Percentiles rank a stretch among this genome's conserved stretches.
Evolutionary conservation across 305 asterid genomes (phyloP).

Genomic region (Fraxinus sp.): DNA sequence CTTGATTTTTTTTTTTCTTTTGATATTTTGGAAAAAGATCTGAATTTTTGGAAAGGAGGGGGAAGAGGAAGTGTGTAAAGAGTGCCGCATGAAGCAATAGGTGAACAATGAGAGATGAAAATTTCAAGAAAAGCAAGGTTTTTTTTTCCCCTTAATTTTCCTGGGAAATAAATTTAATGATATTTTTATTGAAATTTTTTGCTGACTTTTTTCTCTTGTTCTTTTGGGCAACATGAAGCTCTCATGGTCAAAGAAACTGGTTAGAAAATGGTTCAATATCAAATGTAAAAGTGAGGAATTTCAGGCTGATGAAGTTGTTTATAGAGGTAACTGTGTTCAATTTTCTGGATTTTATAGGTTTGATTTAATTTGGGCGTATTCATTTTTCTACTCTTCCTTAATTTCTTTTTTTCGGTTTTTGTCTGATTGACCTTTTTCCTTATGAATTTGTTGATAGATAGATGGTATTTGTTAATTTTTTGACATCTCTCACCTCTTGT

Average conservation of each 20-base stretch:
- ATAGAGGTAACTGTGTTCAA: constrained; percentile 51
- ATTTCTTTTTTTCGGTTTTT: neutral
- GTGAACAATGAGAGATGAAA: constrained; percentile 80
- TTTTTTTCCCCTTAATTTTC: constrained; percentile 2
- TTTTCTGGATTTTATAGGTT: constrained; percentile 14
- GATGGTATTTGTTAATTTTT: neutral
- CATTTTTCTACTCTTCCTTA: neutral
- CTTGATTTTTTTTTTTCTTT: constrained; percentile 15
- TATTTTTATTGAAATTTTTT: neutral
- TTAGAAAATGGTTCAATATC: constrained; percentile 87
- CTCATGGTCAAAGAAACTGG: constrained; percentile 87
- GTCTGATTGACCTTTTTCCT: neutral
- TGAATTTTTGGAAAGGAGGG: constrained; percentile 28
- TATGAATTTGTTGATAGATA: neutral
- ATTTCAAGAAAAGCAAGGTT: constrained; percentile 83
- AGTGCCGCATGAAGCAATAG: constrained; percentile 66
- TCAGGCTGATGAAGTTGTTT: constrained; percentile 65
- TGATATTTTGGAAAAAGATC: constrained; percentile 29
- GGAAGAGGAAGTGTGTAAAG: constrained; percentile 33
- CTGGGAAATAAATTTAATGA: constrained; percentile 8
- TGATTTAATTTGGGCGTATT: neutral
- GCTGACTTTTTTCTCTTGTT: constrained; percentile 39
- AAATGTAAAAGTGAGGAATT: constrained; percentile 69
- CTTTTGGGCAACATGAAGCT: constrained; percentile 54
- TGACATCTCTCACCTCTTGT: neutral